These are phyloP conservation scores for Waitea zeae DNA, from an alignment of 1,284 basidiomycete genomes.

Conservation along the genomic window DNA sequence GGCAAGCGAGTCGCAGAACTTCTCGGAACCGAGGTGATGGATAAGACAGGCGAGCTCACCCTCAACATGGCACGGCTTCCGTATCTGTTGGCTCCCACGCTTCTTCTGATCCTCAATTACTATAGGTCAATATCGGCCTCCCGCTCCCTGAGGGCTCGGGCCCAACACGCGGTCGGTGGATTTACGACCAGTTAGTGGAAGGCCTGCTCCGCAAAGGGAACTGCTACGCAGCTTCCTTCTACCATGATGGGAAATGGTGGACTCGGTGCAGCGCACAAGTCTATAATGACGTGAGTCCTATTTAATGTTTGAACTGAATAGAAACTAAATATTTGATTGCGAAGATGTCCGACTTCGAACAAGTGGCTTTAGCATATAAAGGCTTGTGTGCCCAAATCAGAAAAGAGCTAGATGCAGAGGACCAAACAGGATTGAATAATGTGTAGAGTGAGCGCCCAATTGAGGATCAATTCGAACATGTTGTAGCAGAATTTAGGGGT, in stretches of 20 bases:
- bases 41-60: constrained; percentile 45
- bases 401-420: too few species aligned
- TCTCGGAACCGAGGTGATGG: constrained; percentile 49
- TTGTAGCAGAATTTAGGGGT: too few species aligned
- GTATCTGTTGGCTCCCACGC: too few species aligned
- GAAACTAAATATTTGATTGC: constrained; percentile 1
- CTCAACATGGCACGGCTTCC: constrained; percentile 64
- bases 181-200: constrained; percentile 10
- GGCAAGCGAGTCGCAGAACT: constrained; percentile 47
- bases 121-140: constrained; percentile 36
- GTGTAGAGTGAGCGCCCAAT: too few species aligned
- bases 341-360: constrained; percentile 41
- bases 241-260: constrained; percentile 56
- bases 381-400: too few species aligned
- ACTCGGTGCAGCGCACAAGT: constrained; percentile 54
- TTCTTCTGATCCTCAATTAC: too few species aligned
- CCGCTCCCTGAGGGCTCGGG: constrained; percentile 24
- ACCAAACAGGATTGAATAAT: too few species aligned
- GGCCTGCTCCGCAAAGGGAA: constrained; percentile 25
- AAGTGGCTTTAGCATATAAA: too few species aligned
- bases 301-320: not conserved
- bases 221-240: constrained; percentile 23
- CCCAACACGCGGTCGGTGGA: too few species aligned
- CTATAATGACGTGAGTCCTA: constrained; percentile 45
- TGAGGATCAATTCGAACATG: too few species aligned